Evolutionary conservation across 805 yeast genomes (phyloP).

Genomic region (Myxozyma neglecta): DNA sequence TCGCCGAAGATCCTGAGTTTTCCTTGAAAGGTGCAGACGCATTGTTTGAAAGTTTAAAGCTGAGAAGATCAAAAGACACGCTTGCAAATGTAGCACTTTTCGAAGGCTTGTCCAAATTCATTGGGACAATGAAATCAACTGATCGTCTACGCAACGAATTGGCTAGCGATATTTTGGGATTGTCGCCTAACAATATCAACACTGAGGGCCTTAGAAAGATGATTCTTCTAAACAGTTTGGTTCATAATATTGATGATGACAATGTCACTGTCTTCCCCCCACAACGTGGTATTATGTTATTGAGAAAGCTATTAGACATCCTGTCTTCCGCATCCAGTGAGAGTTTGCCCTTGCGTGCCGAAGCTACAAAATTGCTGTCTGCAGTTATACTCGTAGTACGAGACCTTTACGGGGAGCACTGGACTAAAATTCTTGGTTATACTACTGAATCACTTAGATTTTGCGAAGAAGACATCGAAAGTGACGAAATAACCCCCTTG

Average conservation of each 20-base stretch:
- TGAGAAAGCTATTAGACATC: conserved; percentile 58
- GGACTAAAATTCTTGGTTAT: conserved; percentile 5
- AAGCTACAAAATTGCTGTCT: conserved; percentile 38
- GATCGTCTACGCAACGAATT: conserved; percentile 58
- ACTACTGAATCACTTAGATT: conserved; percentile 1
- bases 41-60: conserved; percentile 11
- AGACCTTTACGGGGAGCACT: conserved; percentile 33
- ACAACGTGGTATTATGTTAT: conserved; percentile 63
- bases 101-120: conserved; percentile 39
- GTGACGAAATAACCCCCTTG: conserved; percentile 17
- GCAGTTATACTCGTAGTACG: conserved; percentile 30
- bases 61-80: conserved; percentile 18
- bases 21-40: conserved; percentile 17
- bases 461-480: conserved; percentile 5
- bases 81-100: conserved; percentile 18
- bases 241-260: conserved; percentile 39
- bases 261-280: conserved; percentile 52
- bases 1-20: conserved; percentile 16
- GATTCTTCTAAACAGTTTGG: conserved; percentile 48
- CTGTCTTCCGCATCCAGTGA: conserved; percentile 51
- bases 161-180: conserved; percentile 67
- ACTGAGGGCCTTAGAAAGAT: conserved; percentile 50
- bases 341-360: conserved; percentile 16
- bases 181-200: conserved; percentile 46
- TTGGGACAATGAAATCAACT: conserved; percentile 43